Evolutionary conservation across 495 filamentous ascomycete species (phyloP).

Genomic region (Penicillium goetzii): DNA sequence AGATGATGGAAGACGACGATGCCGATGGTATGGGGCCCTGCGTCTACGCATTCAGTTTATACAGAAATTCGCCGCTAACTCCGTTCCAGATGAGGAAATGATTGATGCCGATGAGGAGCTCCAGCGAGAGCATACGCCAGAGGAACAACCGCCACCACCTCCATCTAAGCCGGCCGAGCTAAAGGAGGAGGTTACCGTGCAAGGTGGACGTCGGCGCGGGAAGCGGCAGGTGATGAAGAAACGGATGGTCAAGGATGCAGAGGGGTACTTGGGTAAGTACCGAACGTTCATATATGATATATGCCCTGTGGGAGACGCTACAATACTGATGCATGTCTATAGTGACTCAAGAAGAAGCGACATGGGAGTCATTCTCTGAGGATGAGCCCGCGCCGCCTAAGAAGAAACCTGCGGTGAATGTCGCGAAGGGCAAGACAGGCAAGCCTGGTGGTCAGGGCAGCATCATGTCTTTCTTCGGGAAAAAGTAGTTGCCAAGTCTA

Average conservation of each 20-base stretch:
- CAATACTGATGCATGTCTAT: conserved; percentile 26
- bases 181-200: conserved; percentile 50
- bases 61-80: conserved; percentile 14
- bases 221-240: conserved; percentile 86
- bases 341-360: conserved; percentile 88
- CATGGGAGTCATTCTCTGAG: conserved; percentile 95
- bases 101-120: conserved; percentile 52
- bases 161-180: conserved; percentile 43
- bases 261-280: conserved; percentile 84
- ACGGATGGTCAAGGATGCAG: conserved; percentile 86
- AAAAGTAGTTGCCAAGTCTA: conserved; percentile 60
- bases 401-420: conserved; percentile 58
- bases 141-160: conserved; percentile 43
- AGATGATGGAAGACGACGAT: conserved; percentile 89
- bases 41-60: neutral
- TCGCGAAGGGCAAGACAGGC: conserved; percentile 61
- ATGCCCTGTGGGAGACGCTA: neutral
- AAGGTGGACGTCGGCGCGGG: conserved; percentile 74
- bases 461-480: conserved; percentile 93
- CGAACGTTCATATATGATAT: neutral
- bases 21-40: conserved; percentile 29
- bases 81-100: conserved; percentile 49
- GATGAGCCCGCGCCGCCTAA: conserved; percentile 75
- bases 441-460: conserved; percentile 73
- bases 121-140: conserved; percentile 52